Evolutionary conservation across 148 eudicot genomes (phyloP), one percentile per base, ranked within the genome.

Genomic region (Polygonum aviculare): DNA sequence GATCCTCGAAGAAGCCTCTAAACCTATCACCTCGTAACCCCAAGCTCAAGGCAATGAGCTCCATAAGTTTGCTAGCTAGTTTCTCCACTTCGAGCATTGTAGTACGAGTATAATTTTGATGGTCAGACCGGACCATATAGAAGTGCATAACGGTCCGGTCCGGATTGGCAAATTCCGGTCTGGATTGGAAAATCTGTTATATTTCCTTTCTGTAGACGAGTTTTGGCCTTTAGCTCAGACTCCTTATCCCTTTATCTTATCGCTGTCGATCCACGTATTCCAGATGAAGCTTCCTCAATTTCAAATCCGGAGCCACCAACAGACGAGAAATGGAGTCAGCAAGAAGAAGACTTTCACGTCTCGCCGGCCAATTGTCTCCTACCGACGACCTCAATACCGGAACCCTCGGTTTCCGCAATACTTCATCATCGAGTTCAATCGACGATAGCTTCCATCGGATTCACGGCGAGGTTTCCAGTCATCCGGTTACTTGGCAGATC

Each of bases 391-490:
- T 26, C 4, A 9, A 72, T 5, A 45, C 36, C 18, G 63, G 26
- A 35, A 14, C 74, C 35, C 18, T 84, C 36, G 69, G 31, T 41
- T 16, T 79, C 5, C 75, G 83, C 72, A 69, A 73, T 45, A 77
- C 47, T 31, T n/a, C 72, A 0, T 72, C 51, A 0, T 74, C 83
- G 2, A 77, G 79, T 72, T 73, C 83, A 10, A 72, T 86, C 76
- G 78, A 83, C 31, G 91, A 89, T 57, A 89, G 82, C 33, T 95
- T 89, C 65, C 96, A 90, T 33, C 86, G 90, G 63, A 81, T 90
- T 15, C 97, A 95, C 79, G 97, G 98, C 0, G 84, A 88, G 26
- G 96, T 92, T 16, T 76, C 97, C n/a, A 80, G 78, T 10, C 78
- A 87, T n/a, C 73, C 78, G 12, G 94, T 93, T 7, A 81, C 82